Percentiles rank a stretch among this genome's conserved stretches.
These are phyloP conservation scores for Cladosporium sp. DNA, from an alignment of 2,329 filamentous ascomycete species.

Conservation along the genomic window DNA sequence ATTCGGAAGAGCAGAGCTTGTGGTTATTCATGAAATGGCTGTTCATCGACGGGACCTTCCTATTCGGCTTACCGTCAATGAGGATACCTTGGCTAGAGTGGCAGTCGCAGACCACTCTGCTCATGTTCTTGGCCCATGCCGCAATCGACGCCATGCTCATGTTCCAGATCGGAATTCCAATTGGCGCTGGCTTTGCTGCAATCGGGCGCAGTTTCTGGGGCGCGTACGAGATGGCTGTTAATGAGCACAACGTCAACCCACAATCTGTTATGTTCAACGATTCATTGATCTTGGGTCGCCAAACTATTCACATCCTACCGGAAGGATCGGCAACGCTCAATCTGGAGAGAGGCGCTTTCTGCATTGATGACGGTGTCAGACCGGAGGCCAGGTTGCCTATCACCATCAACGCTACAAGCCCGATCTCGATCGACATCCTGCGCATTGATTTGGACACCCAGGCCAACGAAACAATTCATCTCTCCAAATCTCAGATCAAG, in stretches of 20 bases:
- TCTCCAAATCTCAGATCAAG: constrained; percentile 73
- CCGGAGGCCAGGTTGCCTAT: constrained; percentile 72
- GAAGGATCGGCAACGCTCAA: constrained; percentile 91
- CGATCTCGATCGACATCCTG: constrained; percentile 83
- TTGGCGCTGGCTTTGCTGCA: constrained; percentile 70
- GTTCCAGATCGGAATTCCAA: constrained; percentile 82
- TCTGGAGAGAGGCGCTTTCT: constrained; percentile 76
- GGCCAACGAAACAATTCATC: constrained; percentile 74
- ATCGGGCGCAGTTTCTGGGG: constrained; percentile 84
- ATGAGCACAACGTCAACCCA: constrained; percentile 88
- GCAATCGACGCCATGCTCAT: constrained; percentile 81
- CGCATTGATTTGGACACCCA: constrained; percentile 82
- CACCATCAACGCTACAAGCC: constrained; percentile 89
- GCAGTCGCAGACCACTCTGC: constrained; percentile 70
- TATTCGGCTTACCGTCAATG: constrained; percentile 83
- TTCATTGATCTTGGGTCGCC: constrained; percentile 90
- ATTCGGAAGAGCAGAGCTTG: constrained; percentile 83
- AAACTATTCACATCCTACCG: constrained; percentile 95
- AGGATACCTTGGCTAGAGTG: constrained; percentile 97
- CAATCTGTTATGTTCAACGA: constrained; percentile 86
- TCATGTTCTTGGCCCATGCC: constrained; percentile 70
- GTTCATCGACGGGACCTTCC: constrained; percentile 77
- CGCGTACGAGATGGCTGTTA: constrained; percentile 79
- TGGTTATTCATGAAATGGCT: constrained; percentile 94
- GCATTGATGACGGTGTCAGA: constrained; percentile 67